Base-by-base conservation (phyloP, 352 stramenopile species). In the Pythium periplocum region DNA sequence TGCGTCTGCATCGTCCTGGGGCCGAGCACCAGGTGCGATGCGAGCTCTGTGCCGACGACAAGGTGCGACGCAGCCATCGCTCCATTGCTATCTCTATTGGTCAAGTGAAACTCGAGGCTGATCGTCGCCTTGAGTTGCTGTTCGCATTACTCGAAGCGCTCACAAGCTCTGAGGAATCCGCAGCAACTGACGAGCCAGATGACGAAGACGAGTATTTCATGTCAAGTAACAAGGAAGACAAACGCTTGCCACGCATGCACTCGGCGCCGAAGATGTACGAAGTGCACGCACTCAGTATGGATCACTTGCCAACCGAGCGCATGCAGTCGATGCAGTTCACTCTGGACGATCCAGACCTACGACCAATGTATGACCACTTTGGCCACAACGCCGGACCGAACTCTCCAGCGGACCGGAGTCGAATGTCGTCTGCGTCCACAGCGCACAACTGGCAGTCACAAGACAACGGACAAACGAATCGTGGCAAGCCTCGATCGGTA, bases 31-130 rank as follows among this genome's bases (percentile, higher is more conserved):
- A 69, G 37, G 47, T 52, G 37, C 67, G 73, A 17, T 93, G 83
- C 31, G 61, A 83, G 8, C 56, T 90, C 50, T 90, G 78, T 48
- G 37, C 65, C n/a, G 72, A 90, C 40, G 83, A 91, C 41, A 81
- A 70, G 38, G 55, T 66, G 2, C 83, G 79, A 41, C 66, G 66
- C 35, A 65, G 75, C 30, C 79, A 93, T 65, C 80, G 83, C 11
- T 79, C 72, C 7, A 51, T 93, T 8, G 64, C 61, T 12, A 69
- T 91, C 47, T 78, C 62, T 1, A 81, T 93, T 44, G 85, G 83
- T 5, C 83, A 93, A 67, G 76, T 95, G 11, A 95, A 95, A 45
- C 55, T 95, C 6, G 85, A 95, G 53, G 85, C 85, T 6, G 85
- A 95, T 59, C 73, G 85, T 45, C 66, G 85, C 10, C 64, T 95